These are phyloP conservation scores for Trapa incisa DNA, from an alignment of 345 rosid genomes.

Conservation along the genomic window DNA sequence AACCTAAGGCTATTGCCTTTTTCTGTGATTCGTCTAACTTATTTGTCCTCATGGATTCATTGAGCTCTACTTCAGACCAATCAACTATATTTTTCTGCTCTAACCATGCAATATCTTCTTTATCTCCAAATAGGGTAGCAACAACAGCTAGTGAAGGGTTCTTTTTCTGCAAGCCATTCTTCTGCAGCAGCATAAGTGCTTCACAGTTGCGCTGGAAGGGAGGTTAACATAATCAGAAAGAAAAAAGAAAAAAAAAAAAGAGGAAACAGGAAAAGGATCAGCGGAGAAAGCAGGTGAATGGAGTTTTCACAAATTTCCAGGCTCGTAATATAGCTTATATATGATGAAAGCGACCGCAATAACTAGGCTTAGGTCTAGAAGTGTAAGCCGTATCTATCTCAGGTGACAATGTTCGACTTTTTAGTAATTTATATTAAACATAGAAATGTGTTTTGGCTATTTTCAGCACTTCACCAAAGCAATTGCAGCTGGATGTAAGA, in stretches of 20 bases:
- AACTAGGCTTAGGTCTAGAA: neutral
- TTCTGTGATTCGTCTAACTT: constrained; percentile 58
- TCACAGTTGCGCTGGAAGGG: constrained; percentile 83
- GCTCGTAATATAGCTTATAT: neutral
- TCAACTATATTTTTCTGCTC: constrained; percentile 43
- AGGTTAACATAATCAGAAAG: constrained; percentile 8
- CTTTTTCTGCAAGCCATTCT: constrained; percentile 78
- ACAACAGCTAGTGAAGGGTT: constrained; percentile 64
- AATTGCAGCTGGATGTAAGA: too few relatives aligned
- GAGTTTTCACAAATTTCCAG: neutral
- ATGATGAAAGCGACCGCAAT: neutral
- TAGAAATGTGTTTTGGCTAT: neutral
- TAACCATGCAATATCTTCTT: constrained; percentile 61
- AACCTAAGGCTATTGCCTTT: constrained; percentile 59
- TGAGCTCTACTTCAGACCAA: constrained; percentile 51
- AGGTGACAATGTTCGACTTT: neutral
- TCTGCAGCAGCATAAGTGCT: constrained; percentile 88
- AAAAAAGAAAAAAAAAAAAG: constrained; percentile 6
- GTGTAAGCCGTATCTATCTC: neutral
- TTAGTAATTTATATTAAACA: neutral
- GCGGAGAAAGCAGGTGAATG: neutral
- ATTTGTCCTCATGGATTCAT: constrained; percentile 26
- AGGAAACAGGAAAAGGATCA: neutral
- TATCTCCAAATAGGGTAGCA: constrained; percentile 83
- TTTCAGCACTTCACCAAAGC: too few relatives aligned